A percentile compares a stretch with the other conserved stretches of the same genome.
Conservation (phyloP, 2,329 filamentous ascomycete species). For the Incumbomyces delicatus region DNA sequence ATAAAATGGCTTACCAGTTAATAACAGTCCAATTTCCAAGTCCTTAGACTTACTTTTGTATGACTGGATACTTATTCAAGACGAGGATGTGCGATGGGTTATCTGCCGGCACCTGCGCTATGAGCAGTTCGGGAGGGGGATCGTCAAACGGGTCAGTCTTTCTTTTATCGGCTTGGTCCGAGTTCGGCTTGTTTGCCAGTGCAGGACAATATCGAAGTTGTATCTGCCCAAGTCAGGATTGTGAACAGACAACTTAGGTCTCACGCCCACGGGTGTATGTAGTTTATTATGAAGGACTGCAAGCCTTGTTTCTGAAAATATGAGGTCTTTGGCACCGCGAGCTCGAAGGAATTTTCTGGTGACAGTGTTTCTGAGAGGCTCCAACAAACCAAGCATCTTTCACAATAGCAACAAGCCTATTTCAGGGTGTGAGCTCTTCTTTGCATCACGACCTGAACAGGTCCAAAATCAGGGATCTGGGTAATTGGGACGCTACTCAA, state of each 20-base stretch:
- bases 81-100: constrained; percentile 32
- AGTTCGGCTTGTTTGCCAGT: constrained; percentile 34
- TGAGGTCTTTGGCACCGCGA: constrained; percentile 13
- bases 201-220: constrained; percentile 41
- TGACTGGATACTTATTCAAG: constrained; percentile 41
- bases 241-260: neutral
- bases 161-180: constrained; percentile 5
- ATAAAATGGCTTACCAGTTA: constrained; percentile 31
- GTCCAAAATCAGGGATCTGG: too few species aligned
- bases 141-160: constrained; percentile 37
- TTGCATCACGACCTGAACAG: too few species aligned
- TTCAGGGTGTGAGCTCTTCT: too few species aligned
- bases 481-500: too few species aligned
- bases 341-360: constrained; percentile 14
- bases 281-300: constrained; percentile 11
- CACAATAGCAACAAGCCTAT: too few species aligned
- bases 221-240: constrained; percentile 25
- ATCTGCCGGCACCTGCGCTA: constrained; percentile 29
- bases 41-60: constrained; percentile 24
- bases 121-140: constrained; percentile 32
- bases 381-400: constrained; percentile 3
- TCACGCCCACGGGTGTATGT: constrained; percentile 13
- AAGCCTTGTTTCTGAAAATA: constrained; percentile 20
- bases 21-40: too few species aligned
- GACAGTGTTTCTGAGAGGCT: constrained; percentile 13